A percentile compares a stretch with the other conserved stretches of the same genome.
These are phyloP conservation scores for Artomyces pyxidatus DNA, from an alignment of 768 basidiomycete genomes.

Conservation along the genomic window DNA sequence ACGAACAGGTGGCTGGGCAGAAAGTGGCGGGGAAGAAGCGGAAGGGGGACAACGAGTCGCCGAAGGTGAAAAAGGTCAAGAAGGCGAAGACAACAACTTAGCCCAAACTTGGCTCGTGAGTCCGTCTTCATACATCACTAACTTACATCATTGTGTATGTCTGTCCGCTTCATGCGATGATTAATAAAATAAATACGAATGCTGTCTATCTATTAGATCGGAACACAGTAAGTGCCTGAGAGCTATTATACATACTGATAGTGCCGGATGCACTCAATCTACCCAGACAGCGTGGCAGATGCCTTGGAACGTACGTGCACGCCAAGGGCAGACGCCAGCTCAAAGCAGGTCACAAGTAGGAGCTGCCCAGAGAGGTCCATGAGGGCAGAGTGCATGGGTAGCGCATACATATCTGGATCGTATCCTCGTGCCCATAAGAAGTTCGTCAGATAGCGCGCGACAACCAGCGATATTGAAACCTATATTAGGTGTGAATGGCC, in stretches of 20 bases:
- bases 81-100: constrained; percentile 4
- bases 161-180: too few relatives aligned
- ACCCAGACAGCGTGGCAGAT: background rate
- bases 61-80: constrained; percentile 9
- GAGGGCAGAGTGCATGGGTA: constrained; percentile 87
- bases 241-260: background rate
- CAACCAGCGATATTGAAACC: constrained; percentile 61
- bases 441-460: constrained; percentile 60
- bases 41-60: constrained; percentile 4
- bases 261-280: background rate
- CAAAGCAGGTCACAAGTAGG: constrained; percentile 69
- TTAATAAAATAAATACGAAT: background rate
- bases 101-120: background rate
- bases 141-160: too few relatives aligned
- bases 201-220: background rate
- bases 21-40: constrained; percentile 5
- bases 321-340: constrained; percentile 46
- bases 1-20: background rate
- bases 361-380: constrained; percentile 82
- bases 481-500: constrained; percentile 22
- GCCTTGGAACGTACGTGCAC: constrained; percentile 18
- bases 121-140: background rate
- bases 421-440: constrained; percentile 70
- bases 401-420: constrained; percentile 89
- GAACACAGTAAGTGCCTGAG: background rate